Percentiles rank a stretch among this genome's conserved stretches.
These are phyloP conservation scores for Hanseniaspora uvarum DNA, from an alignment of 1,139 yeast species.

Conservation along the genomic window DNA sequence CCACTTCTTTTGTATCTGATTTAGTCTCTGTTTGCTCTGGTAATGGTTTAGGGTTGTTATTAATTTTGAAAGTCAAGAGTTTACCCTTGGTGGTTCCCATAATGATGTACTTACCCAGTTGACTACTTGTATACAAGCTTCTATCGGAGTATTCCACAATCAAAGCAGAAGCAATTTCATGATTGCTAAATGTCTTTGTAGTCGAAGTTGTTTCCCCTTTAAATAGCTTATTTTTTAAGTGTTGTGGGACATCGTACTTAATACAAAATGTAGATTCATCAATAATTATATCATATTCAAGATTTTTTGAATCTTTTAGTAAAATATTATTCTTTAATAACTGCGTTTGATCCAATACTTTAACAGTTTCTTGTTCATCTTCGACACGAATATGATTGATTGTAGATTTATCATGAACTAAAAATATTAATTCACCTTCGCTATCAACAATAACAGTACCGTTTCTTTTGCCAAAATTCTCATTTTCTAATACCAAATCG, in stretches of 20 bases:
- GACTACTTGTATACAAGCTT: background rate
- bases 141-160: constrained; percentile 13
- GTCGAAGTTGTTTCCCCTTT: background rate
- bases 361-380: background rate
- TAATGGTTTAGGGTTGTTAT: constrained; percentile 8
- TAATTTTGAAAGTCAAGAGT: constrained; percentile 1
- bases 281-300: background rate
- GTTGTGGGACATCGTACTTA: constrained; percentile 7
- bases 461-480: background rate
- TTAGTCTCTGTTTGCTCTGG: background rate
- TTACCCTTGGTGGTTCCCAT: constrained; percentile 4
- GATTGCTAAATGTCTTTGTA: background rate
- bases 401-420: background rate
- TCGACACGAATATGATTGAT: background rate
- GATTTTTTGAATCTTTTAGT: constrained; percentile 1
- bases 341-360: background rate
- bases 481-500: constrained; percentile 9
- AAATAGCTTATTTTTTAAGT: constrained; percentile 4
- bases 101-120: constrained; percentile 12
- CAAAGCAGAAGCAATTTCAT: background rate
- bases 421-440: constrained; percentile 4
- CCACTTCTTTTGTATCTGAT: too few relatives aligned
- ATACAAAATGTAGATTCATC: background rate
- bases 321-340: background rate
- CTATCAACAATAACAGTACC: background rate